Evolutionary conservation across 306 rosid genomes (phyloP).

Genomic region (Rosa rugosa): DNA sequence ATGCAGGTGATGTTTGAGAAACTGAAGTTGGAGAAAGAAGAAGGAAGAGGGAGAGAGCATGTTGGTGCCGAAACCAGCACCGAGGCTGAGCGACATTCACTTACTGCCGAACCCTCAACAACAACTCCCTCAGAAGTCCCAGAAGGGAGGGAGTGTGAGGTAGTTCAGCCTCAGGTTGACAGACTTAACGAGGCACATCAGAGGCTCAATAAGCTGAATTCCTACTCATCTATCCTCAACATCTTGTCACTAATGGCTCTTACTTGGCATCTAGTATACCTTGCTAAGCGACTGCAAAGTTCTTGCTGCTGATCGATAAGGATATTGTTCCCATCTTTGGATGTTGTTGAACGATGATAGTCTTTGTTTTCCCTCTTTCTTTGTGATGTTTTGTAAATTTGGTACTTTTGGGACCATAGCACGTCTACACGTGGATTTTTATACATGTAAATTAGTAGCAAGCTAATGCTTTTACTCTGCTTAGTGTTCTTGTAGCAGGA

Average conservation of each 20-base stretch:
- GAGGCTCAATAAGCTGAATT: constrained; percentile 65
- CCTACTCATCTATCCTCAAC: constrained; percentile 56
- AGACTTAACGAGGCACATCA: constrained; percentile 28
- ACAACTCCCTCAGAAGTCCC: neutral
- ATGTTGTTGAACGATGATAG: neutral
- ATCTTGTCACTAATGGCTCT: constrained; percentile 59
- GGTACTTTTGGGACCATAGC: too few relatives aligned
- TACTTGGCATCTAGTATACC: constrained; percentile 64
- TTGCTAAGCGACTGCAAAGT: constrained; percentile 39
- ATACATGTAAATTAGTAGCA: neutral
- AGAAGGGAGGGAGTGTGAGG: constrained; percentile 21
- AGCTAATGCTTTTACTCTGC: neutral
- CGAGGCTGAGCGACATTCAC: constrained; percentile 10
- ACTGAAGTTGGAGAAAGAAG: constrained; percentile 70
- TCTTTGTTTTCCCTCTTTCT: neutral
- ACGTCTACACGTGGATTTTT: neutral
- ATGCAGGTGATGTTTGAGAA: constrained; percentile 71
- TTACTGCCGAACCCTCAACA: neutral
- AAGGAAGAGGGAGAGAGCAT: constrained; percentile 62
- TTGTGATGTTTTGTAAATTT: neutral
- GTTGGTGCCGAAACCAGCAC: neutral
- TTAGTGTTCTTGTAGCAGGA: neutral
- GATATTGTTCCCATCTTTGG: neutral
- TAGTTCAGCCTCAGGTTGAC: constrained; percentile 31
- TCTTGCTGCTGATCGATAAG: neutral